Conservation (phyloP, 768 basidiomycete species). For the Leccinum subgranulosum region DNA sequence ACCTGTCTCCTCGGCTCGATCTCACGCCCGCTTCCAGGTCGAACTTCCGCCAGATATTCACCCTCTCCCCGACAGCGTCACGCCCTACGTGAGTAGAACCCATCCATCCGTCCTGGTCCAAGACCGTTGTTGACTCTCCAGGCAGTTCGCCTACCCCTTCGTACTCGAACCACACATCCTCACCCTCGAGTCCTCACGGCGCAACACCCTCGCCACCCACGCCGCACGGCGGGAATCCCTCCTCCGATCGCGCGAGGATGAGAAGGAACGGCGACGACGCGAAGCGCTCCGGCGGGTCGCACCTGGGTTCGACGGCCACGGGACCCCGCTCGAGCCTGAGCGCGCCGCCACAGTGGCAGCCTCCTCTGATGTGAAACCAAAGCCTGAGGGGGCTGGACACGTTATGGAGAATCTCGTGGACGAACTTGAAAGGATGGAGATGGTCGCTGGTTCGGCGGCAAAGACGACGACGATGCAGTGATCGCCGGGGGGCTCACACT, state of each 20-base stretch:
- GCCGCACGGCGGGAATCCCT: slow-evolving; percentile 67
- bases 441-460: slow-evolving; percentile 15
- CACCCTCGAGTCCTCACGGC: slow-evolving; percentile 69
- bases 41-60: slow-evolving; percentile 89
- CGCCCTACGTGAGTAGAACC: slow-evolving; percentile 65
- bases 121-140: background rate
- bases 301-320: slow-evolving; percentile 77
- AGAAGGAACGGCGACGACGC: slow-evolving; percentile 58
- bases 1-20: background rate
- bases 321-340: slow-evolving; percentile 43
- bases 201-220: slow-evolving; percentile 62
- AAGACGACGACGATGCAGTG: background rate
- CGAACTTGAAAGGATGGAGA: slow-evolving; percentile 66
- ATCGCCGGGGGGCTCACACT: background rate
- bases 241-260: slow-evolving; percentile 69
- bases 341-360: slow-evolving; percentile 12
- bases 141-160: slow-evolving; percentile 94
- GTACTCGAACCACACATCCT: slow-evolving; percentile 86
- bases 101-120: background rate
- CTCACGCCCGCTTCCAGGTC: slow-evolving; percentile 48
- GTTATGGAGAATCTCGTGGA: slow-evolving; percentile 86
- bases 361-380: background rate
- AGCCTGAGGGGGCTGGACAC: slow-evolving; percentile 28
- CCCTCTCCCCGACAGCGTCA: slow-evolving; percentile 87
- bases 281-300: slow-evolving; percentile 76